Evolutionary conservation across 2,329 filamentous ascomycete genomes (phyloP).

Genomic region (Hypomyces rosellus): DNA sequence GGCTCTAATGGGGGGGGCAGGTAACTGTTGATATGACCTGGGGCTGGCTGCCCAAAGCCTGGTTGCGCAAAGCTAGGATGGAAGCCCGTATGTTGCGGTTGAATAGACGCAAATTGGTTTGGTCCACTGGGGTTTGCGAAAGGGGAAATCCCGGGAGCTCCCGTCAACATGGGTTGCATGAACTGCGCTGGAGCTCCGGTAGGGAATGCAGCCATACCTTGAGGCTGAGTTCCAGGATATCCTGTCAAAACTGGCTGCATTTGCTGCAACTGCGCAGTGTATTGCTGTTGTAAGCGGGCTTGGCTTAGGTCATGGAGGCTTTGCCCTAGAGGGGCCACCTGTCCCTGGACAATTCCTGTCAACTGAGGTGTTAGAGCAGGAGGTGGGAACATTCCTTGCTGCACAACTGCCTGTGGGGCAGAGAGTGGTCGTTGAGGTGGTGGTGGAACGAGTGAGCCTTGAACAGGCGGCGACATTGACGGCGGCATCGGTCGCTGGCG

Average conservation of each 20-base stretch:
- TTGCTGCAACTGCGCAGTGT: constrained; percentile 41
- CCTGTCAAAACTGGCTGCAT: constrained; percentile 35
- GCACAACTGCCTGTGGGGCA: constrained; percentile 69
- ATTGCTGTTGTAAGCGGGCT: constrained; percentile 58
- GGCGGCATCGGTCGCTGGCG: constrained; percentile 68
- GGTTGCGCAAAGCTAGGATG: constrained; percentile 39
- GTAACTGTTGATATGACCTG: constrained; percentile 48
- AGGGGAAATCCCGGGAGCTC: constrained; percentile 33
- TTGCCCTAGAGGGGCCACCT: constrained; percentile 66
- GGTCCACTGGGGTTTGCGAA: constrained; percentile 33
- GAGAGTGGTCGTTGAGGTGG: constrained; percentile 75
- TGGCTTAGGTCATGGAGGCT: constrained; percentile 69
- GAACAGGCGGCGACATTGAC: constrained; percentile 47
- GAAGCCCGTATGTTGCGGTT: constrained; percentile 61
- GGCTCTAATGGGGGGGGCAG: constrained; percentile 56
- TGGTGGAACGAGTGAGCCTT: constrained; percentile 64
- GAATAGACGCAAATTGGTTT: constrained; percentile 42
- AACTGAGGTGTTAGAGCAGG: constrained; percentile 77
- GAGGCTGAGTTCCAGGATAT: constrained; percentile 28
- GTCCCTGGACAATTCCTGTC: constrained; percentile 61
- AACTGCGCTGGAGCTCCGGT: constrained; percentile 27
- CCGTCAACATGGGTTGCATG: constrained; percentile 47
- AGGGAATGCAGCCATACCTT: constrained; percentile 33
- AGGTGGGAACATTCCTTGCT: constrained; percentile 65
- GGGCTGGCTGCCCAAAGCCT: constrained; percentile 36